Evolutionary conservation across 495 filamentous ascomycete genomes (phyloP), one percentile per base, ranked within the genome.

Genomic region (Tuber melanosporum): DNA sequence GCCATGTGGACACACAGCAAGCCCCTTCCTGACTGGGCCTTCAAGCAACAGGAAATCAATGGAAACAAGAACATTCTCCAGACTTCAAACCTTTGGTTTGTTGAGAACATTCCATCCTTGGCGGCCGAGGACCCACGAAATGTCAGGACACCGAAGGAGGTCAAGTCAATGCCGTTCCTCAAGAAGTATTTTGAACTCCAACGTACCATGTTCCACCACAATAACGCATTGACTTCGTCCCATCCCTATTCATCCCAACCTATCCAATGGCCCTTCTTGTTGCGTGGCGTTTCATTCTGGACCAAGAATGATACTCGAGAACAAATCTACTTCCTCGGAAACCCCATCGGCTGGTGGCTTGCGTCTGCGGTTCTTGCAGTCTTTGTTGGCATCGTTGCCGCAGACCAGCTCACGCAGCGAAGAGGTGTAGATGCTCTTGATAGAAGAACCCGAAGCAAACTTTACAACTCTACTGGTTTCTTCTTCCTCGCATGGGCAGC

Each of bases 401-500:
- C 95, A 10, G 95, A 99, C 81, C 95, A 98, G 83, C 87, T 99
- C 74, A 97, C 94, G 6, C 89, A 94, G 72, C 90, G 95, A 75
- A 92, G 95, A 78, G 96, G 95, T 62, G 87, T 99, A 72, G 95
- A 99, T 85, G 94, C 94, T 22, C 85, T 99, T 73, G 95, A 99
- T 87, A 89, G 92, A 77, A 93, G 94, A 82, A 92, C 95, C 46
- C 94, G 95, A 73, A 94, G 92, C 47, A 93, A 94, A 75, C 89
- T 99, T 77, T 99, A 99, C 85, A 97, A 98, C 88, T 96, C 93
- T 77, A 98, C 96, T 0, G 95, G 95, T 69, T 99, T 99, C 90
- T 92, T 99, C 85, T 98, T 97, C 90, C 92, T 99, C 75, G 90
- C 97, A 9, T 99, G 95, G 95, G 92, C 92, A 32, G 92, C 94